These are phyloP conservation scores for Sparassis latifolia DNA, from an alignment of 1,284 basidiomycete species.

Conservation along the genomic window DNA sequence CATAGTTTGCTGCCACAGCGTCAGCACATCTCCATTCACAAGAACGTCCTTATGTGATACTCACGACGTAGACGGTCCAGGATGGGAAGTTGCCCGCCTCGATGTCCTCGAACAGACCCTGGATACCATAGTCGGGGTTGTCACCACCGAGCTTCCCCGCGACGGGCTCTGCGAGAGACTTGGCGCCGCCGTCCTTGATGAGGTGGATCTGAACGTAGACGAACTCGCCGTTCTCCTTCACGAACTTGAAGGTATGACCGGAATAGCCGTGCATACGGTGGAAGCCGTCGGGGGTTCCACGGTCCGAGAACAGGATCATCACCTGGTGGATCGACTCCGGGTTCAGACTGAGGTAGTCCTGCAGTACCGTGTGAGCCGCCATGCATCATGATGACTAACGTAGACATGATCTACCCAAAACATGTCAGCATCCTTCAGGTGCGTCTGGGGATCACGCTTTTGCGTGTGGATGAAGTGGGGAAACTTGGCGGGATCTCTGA, in stretches of 20 bases:
- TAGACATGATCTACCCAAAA: constrained; percentile 56
- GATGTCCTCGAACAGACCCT: constrained; percentile 76
- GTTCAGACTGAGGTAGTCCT: constrained; percentile 91
- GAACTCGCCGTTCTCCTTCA: constrained; percentile 78
- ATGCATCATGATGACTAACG: no score
- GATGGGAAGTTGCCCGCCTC: constrained; percentile 70
- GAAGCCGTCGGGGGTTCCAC: constrained; percentile 84
- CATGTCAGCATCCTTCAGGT: constrained; percentile 77
- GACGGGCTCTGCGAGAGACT: constrained; percentile 62
- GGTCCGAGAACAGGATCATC: constrained; percentile 86
- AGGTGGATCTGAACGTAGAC: constrained; percentile 82
- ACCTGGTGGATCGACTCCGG: constrained; percentile 90
- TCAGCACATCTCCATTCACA: no score
- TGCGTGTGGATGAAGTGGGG: constrained; percentile 95
- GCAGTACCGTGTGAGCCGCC: not conserved
- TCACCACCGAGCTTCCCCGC: constrained; percentile 55
- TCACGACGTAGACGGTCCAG: constrained; percentile 69
- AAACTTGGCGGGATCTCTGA: constrained; percentile 79
- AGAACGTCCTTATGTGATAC: constrained; percentile 3
- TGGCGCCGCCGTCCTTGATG: constrained; percentile 71
- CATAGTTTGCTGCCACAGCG: constrained; percentile 69
- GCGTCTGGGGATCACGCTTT: constrained; percentile 87
- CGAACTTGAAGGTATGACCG: constrained; percentile 89
- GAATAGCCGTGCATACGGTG: constrained; percentile 86
- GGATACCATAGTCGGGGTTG: constrained; percentile 79